These are phyloP conservation scores for Syzygium jambos DNA, from an alignment of 345 rosid genomes.

Conservation along the genomic window DNA sequence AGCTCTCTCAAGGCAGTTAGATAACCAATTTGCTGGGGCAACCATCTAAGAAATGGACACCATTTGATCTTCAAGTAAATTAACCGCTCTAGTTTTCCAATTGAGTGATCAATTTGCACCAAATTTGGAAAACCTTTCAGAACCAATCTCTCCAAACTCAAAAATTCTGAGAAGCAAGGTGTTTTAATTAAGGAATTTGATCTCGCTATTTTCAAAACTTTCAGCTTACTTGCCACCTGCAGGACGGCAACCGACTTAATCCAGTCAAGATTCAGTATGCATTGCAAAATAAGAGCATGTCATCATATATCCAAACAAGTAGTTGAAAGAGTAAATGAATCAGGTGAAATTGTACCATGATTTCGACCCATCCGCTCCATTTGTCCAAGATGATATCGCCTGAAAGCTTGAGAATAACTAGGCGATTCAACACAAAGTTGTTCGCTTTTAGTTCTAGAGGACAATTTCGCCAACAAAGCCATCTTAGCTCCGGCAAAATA, in stretches of 20 bases:
- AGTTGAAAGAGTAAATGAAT: too few relatives aligned
- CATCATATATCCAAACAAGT: neutral
- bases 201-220: neutral
- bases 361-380: too few relatives aligned
- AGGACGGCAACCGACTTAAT: neutral
- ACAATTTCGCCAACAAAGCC: too few relatives aligned
- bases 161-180: neutral
- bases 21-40: neutral
- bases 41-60: neutral
- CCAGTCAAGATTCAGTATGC: neutral
- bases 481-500: too few relatives aligned
- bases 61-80: too few relatives aligned
- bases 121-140: neutral
- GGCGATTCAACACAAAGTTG: too few relatives aligned
- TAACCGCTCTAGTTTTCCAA: neutral
- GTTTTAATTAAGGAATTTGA: neutral
- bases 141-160: neutral
- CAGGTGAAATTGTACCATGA: neutral
- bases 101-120: neutral
- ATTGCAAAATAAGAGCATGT: neutral
- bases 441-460: too few relatives aligned
- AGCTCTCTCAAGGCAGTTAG: neutral
- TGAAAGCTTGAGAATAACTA: neutral
- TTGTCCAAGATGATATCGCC: too few relatives aligned
- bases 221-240: neutral